Evolutionary conservation across 2,329 filamentous ascomycete genomes (phyloP).

Genomic region (Bisporella sp.): DNA sequence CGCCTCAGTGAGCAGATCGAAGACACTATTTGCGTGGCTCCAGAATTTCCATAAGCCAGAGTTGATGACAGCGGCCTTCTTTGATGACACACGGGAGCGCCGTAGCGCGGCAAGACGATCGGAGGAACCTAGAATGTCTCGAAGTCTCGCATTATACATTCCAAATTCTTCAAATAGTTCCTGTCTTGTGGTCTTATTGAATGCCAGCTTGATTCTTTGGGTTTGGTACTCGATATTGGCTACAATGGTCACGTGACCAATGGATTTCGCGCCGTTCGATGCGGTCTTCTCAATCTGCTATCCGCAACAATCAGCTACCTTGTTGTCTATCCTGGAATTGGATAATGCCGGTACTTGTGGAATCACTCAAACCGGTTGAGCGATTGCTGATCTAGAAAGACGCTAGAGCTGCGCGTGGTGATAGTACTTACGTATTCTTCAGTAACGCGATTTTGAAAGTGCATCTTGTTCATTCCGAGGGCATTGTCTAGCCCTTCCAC

Average conservation of each 20-base stretch:
- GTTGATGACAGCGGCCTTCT: background rate
- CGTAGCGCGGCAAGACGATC: constrained; percentile 7
- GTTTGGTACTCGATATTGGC: too few species aligned
- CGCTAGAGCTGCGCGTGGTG: constrained; percentile 5
- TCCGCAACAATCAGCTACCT: too few species aligned
- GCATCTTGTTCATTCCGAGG: constrained; percentile 8
- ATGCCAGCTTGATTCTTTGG: constrained; percentile 4
- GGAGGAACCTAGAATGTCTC: constrained; percentile 9
- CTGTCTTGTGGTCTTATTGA: constrained; percentile 7
- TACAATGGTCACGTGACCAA: too few species aligned
- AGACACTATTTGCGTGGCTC: constrained; percentile 8
- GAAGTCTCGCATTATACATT: constrained; percentile 4
- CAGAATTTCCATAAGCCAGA: constrained; percentile 10
- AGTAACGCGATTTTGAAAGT: constrained; percentile 8
- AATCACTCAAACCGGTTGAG: too few species aligned
- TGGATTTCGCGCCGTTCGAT: too few species aligned
- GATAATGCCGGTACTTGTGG: too few species aligned
- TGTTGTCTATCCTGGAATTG: too few species aligned
- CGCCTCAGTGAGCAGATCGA: constrained; percentile 6
- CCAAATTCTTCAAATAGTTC: constrained; percentile 11
- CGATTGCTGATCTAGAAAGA: too few species aligned
- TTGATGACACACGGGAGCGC: background rate
- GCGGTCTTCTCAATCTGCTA: too few species aligned
- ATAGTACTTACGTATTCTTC: constrained; percentile 7
- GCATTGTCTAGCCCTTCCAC: constrained; percentile 7